Percentiles rank a stretch among this genome's conserved stretches.
Evolutionary conservation across 148 eudicot genomes (phyloP).

Genomic region (Bassia scoparia): DNA sequence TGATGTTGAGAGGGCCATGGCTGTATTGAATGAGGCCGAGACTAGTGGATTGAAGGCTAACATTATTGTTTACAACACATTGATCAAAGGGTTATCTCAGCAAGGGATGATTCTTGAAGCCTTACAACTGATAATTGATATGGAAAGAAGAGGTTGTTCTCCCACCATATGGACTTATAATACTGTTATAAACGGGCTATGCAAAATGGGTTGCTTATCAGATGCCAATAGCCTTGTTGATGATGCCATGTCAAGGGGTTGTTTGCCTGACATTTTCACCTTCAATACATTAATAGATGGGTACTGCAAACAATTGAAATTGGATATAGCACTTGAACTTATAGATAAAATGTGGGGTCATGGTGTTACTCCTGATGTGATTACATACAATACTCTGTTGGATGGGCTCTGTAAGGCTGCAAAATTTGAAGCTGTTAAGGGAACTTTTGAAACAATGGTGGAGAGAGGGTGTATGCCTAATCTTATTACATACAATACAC

Average conservation of each 20-base stretch:
- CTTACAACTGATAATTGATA: conserved; percentile 64
- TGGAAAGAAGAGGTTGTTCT: conserved; percentile 60
- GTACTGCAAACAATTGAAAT: conserved; percentile 73
- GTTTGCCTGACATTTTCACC: conserved; percentile 80
- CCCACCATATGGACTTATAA: conserved; percentile 85
- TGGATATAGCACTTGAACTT: conserved; percentile 67
- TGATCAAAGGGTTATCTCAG: conserved; percentile 74
- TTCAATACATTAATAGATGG: conserved; percentile 91
- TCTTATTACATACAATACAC: conserved; percentile 68
- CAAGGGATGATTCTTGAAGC: conserved; percentile 69
- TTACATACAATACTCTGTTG: conserved; percentile 78
- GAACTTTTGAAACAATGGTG: conserved; percentile 70
- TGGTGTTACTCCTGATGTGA: conserved; percentile 68
- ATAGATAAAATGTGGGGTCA: conserved; percentile 71
- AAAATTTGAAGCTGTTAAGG: conserved; percentile 61
- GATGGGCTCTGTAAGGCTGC: conserved; percentile 84
- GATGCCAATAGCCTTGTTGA: conserved; percentile 70
- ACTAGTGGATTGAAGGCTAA: conserved; percentile 56
- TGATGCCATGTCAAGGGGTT: conserved; percentile 71
- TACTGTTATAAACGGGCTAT: conserved; percentile 70
- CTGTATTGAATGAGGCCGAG: conserved; percentile 49
- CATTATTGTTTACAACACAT: conserved; percentile 63
- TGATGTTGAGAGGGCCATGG: conserved; percentile 67
- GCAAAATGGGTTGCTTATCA: conserved; percentile 81
- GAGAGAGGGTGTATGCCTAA: conserved; percentile 75